Conservation (phyloP, 371 early-diverging fungal genomes). For the Lichtheimia ornata region DNA sequence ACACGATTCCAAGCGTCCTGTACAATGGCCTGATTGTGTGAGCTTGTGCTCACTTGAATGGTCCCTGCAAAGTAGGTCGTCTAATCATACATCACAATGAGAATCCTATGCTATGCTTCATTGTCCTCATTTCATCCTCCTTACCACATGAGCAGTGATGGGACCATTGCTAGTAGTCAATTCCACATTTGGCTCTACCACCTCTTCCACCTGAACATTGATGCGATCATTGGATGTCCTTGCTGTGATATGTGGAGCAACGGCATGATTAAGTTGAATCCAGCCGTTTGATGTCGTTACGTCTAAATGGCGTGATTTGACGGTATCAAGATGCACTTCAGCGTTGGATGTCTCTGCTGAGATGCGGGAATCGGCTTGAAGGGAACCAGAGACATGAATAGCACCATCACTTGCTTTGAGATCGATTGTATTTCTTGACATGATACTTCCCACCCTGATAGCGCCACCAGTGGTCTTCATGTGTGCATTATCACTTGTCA, state of each 20-base stretch:
- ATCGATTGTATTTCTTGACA: conserved; percentile 9
- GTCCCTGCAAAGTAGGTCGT: conserved; percentile 12
- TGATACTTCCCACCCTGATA: not conserved
- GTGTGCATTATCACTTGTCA: conserved; percentile 8
- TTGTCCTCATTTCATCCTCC: not conserved
- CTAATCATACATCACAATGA: not conserved
- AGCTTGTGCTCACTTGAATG: conserved; percentile 9
- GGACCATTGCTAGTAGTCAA: conserved; percentile 15
- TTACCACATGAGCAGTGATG: conserved; percentile 19
- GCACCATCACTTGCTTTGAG: conserved; percentile 10
- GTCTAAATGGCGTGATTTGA: conserved; percentile 3
- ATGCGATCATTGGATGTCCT: conserved; percentile 24
- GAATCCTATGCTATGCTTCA: too few species aligned
- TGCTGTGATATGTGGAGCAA: not conserved
- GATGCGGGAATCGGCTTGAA: conserved; percentile 11
- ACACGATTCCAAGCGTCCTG: conserved; percentile 7
- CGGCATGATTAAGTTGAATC: conserved; percentile 3
- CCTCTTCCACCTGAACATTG: conserved; percentile 8
- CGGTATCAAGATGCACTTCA: not conserved
- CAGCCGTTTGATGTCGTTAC: conserved; percentile 12
- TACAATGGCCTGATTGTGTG: conserved; percentile 6
- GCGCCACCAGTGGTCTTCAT: conserved; percentile 18
- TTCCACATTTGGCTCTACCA: conserved; percentile 4
- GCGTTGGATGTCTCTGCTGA: conserved; percentile 18
- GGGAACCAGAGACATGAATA: not conserved